phyloP scores from a whole-genome alignment of 164 flowering plant species.

The Nymphaea thermarum region DNA sequence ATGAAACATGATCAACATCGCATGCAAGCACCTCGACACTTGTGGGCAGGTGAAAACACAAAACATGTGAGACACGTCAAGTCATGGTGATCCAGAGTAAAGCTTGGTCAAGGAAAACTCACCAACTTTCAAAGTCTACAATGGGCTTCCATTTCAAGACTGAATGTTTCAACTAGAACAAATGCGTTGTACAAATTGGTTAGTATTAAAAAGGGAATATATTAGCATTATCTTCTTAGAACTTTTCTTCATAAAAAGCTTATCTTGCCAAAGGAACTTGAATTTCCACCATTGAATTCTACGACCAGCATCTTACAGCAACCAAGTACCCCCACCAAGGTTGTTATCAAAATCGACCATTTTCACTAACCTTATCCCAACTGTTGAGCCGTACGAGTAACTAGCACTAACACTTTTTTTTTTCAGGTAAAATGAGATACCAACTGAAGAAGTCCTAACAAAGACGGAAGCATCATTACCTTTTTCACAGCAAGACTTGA shows the following conservation, averaged over 20 bases:
- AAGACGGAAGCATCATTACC: slow-evolving; percentile 21
- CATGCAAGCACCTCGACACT: no score
- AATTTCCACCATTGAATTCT: background rate
- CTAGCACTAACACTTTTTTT: background rate
- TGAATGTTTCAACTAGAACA: no score
- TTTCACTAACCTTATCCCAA: background rate
- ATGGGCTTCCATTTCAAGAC: background rate
- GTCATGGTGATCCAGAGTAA: background rate
- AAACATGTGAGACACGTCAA: no score
- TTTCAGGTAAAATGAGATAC: no score
- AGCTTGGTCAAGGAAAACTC: background rate
- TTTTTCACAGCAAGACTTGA: slow-evolving; percentile 72
- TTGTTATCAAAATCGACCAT: no score
- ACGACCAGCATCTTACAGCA: no score
- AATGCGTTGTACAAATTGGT: no score
- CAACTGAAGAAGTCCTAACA: background rate
- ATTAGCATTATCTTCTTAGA: background rate
- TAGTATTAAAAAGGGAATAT: no score
- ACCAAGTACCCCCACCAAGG: no score
- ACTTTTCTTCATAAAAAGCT: background rate
- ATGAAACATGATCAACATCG: no score
- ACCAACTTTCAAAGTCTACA: background rate
- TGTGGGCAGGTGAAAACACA: no score
- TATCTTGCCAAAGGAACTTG: background rate
- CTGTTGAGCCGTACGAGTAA: background rate